phyloP scores from a whole-genome alignment of 2,329 filamentous ascomycete genomes.

The Sporothrix sp. region DNA sequence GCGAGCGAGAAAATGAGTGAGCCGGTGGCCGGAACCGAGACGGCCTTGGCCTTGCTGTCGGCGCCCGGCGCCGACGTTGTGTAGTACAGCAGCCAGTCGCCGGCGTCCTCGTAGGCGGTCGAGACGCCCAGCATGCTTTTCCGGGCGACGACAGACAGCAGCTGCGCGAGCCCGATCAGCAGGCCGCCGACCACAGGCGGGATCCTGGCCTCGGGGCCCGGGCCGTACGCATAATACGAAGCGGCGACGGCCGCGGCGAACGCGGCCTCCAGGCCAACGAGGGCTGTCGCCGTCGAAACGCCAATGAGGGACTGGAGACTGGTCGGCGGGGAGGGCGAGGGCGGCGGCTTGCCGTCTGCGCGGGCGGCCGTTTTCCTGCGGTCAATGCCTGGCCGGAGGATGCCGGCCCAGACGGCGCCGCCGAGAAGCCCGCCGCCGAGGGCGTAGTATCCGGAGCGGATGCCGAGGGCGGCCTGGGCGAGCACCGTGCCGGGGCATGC shows the following conservation, averaged over 20 bases:
- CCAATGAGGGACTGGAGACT: slow-evolving; percentile 34
- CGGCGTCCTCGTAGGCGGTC: slow-evolving; percentile 50
- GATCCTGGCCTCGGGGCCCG: slow-evolving; percentile 25
- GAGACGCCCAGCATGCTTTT: slow-evolving; percentile 51
- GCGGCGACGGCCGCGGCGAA: slow-evolving; percentile 34
- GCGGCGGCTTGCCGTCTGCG: not conserved
- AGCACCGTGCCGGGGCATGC: slow-evolving; percentile 58
- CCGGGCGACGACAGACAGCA: slow-evolving; percentile 44
- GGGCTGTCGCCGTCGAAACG: slow-evolving; percentile 26
- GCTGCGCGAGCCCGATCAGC: slow-evolving; percentile 48
- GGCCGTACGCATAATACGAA: slow-evolving; percentile 23
- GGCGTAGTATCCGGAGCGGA: slow-evolving; percentile 41
- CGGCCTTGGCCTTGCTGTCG: not conserved
- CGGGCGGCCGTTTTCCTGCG: not conserved
- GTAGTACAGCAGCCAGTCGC: slow-evolving; percentile 37
- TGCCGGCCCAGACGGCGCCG: slow-evolving; percentile 42
- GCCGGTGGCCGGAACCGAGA: slow-evolving; percentile 22
- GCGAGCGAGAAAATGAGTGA: slow-evolving; percentile 15
- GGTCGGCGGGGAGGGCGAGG: slow-evolving; percentile 5
- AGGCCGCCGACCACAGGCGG: slow-evolving; percentile 46
- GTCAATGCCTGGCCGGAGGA: slow-evolving; percentile 27
- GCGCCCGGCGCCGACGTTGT: not conserved
- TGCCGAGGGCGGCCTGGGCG: slow-evolving; percentile 46
- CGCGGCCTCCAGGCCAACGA: slow-evolving; percentile 35
- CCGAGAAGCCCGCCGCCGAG: slow-evolving; percentile 46